Evolutionary conservation across 306 rosid genomes (phyloP).

Genomic region (Vigna trinervia): DNA sequence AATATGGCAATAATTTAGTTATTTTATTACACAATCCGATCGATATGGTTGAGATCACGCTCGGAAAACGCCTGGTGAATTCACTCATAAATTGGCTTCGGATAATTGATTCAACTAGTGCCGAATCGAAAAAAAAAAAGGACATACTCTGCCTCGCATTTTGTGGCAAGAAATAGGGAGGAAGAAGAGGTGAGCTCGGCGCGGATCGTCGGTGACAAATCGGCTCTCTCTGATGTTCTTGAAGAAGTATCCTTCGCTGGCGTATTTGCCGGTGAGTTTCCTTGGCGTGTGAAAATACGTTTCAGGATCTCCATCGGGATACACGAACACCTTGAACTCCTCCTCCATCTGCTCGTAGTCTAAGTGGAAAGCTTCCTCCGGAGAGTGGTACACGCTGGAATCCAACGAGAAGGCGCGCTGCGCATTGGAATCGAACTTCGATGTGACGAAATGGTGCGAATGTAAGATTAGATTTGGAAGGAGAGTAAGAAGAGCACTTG

Average conservation of each 20-base stretch:
- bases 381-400: constrained; percentile 22
- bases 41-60: background rate
- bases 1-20: constrained; percentile 1
- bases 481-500: background rate
- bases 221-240: constrained; percentile 45
- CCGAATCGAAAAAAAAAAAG: background rate
- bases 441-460: background rate
- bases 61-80: background rate
- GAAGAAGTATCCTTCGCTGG: constrained; percentile 48
- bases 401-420: background rate
- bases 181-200: constrained; percentile 48
- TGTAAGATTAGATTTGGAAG: too few species aligned
- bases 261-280: constrained; percentile 42
- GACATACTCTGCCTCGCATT: constrained; percentile 46
- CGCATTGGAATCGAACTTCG: background rate
- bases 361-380: constrained; percentile 24
- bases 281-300: constrained; percentile 46
- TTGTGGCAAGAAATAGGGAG: constrained; percentile 48
- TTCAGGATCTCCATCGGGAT: constrained; percentile 40
- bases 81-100: background rate
- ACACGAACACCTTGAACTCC: constrained; percentile 46
- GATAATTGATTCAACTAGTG: background rate
- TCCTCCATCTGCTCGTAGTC: constrained; percentile 45
- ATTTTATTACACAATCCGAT: background rate
- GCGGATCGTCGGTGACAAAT: constrained; percentile 42